Conservation (phyloP, 78 protist genomes). For the Dictyostelium discoideum region DNA sequence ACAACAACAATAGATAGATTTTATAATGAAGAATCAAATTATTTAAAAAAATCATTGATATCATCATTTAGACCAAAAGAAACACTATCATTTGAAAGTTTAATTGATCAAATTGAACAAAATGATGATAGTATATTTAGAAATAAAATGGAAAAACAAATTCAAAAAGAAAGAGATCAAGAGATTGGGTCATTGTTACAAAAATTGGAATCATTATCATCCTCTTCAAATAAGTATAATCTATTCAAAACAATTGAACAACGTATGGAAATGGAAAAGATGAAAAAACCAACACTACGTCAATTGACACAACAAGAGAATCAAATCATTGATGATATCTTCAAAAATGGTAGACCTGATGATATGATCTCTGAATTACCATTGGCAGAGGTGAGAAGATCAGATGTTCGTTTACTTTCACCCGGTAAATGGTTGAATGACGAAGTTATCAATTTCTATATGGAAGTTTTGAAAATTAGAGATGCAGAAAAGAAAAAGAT, state of each 20-base stretch:
- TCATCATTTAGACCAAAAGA: conserved; percentile 4
- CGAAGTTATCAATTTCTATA: conserved; percentile 81
- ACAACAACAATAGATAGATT: background rate
- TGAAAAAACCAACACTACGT: background rate
- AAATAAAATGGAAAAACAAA: background rate
- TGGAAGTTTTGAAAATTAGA: conserved; percentile 48
- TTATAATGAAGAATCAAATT: background rate
- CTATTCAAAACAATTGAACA: conserved; percentile 32
- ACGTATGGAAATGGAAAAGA: conserved; percentile 30
- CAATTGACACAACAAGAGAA: conserved; percentile 18
- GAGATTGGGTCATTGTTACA: background rate
- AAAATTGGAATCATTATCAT: background rate
- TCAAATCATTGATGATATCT: background rate
- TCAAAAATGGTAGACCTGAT: background rate
- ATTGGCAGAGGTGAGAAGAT: background rate
- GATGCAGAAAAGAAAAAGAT: background rate
- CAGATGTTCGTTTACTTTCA: conserved; percentile 17
- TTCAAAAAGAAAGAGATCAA: background rate
- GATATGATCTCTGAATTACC: background rate
- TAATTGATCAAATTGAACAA: background rate
- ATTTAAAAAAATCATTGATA: background rate
- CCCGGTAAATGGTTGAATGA: conserved; percentile 83
- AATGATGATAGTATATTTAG: background rate
- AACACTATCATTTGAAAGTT: background rate
- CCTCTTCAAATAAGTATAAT: background rate